phyloP scores from a whole-genome alignment of 2,329 filamentous ascomycete genomes.

The Trichoderma guizhouense region DNA sequence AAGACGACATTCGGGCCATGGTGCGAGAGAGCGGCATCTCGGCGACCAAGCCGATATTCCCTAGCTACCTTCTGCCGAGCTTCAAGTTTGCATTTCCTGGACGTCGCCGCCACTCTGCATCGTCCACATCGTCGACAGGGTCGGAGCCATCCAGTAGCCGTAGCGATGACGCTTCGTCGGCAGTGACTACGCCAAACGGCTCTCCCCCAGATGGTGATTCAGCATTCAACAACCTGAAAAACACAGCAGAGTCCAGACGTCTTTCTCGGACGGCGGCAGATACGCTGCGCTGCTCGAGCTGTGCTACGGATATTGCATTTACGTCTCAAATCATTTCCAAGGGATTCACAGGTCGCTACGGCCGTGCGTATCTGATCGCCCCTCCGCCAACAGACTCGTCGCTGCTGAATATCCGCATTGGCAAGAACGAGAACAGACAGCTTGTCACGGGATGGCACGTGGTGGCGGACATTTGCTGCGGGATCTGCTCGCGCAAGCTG shows the following conservation, averaged over 20 bases:
- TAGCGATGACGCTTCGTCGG: conserved; percentile 28
- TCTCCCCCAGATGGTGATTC: conserved; percentile 24
- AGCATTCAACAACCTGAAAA: background rate
- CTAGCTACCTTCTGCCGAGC: conserved; percentile 51
- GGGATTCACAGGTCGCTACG: conserved; percentile 63
- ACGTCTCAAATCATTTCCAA: conserved; percentile 61
- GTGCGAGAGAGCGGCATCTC: conserved; percentile 39
- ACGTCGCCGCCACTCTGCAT: conserved; percentile 39
- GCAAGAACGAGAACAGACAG: conserved; percentile 52
- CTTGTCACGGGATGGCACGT: conserved; percentile 62
- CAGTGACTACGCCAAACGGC: conserved; percentile 29
- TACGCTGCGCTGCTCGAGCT: conserved; percentile 57
- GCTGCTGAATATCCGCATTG: conserved; percentile 55
- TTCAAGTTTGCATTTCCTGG: conserved; percentile 45
- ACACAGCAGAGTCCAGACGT: conserved; percentile 17
- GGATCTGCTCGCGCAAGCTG: conserved; percentile 52
- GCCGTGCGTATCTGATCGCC: conserved; percentile 60
- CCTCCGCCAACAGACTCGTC: conserved; percentile 27
- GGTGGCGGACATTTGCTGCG: conserved; percentile 61
- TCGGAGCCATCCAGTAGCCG: conserved; percentile 2
- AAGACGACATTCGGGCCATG: conserved; percentile 23
- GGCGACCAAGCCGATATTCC: conserved; percentile 45
- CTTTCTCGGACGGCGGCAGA: conserved; percentile 48
- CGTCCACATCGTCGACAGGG: conserved; percentile 24
- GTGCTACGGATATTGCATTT: conserved; percentile 60